Evolutionary conservation across 2,329 filamentous ascomycete genomes (phyloP).

Genomic region (Aureobasidium melanogenum): DNA sequence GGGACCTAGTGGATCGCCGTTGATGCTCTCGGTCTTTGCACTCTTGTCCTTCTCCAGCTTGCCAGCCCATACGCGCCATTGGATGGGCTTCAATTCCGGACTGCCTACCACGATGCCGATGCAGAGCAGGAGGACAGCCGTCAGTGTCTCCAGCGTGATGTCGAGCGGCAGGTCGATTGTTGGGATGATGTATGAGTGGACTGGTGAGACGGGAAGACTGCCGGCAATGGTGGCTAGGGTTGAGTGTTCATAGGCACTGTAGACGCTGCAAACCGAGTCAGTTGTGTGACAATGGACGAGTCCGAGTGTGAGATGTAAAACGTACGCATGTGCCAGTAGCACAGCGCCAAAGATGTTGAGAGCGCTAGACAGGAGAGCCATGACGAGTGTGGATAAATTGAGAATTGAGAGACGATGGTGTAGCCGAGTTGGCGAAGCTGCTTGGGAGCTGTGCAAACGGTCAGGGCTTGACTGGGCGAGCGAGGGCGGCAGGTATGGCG

Average conservation of each 20-base stretch:
- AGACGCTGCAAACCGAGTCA: constrained; percentile 55
- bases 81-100: constrained; percentile 72
- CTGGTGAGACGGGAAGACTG: constrained; percentile 29
- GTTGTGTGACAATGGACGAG: background rate
- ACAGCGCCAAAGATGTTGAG: constrained; percentile 67
- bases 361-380: constrained; percentile 63
- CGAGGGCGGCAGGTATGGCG: background rate
- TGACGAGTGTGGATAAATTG: constrained; percentile 26
- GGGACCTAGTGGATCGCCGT: constrained; percentile 53
- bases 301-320: constrained; percentile 20
- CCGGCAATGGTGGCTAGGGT: constrained; percentile 46
- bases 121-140: constrained; percentile 72
- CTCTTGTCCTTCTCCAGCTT: constrained; percentile 64
- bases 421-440: background rate
- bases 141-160: constrained; percentile 76
- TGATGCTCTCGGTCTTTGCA: constrained; percentile 30
- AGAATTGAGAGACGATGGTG: background rate
- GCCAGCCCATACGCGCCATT: constrained; percentile 73
- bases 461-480: background rate
- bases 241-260: constrained; percentile 90
- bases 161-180: constrained; percentile 60
- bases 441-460: background rate
- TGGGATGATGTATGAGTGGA: constrained; percentile 16
- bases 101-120: constrained; percentile 73
- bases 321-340: constrained; percentile 81